Base-by-base conservation (phyloP, 2,329 filamentous ascomycete genomes). In the Dactylellina sp. region DNA sequence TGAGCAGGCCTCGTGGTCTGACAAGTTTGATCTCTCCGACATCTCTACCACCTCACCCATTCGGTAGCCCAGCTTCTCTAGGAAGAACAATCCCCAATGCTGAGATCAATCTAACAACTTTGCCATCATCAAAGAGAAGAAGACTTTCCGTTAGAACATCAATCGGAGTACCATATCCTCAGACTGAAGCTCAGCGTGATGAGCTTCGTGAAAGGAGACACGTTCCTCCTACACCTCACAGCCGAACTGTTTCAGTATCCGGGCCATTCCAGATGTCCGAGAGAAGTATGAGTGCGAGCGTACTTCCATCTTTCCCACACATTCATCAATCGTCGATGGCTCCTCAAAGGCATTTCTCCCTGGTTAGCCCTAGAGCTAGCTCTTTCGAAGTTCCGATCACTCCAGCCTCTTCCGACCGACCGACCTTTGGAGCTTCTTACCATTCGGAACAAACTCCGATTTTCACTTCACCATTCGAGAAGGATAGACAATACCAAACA, bases 391-490 rank as follows among this genome's bases (percentile, higher is more conserved):
- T 62, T 46, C 70, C 70, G 39, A 65, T 74, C n/a, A 74, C 70
- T n/a, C 70, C 70, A 18, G 70, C 70, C 24, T 74, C 70, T 57
- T 65, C 70, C 70, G 70, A 66, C 70, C 70, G 70, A 56, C 55
- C 39, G 35, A 64, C 55, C 7, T 74, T 66, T 56, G 70, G 70
- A 52, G 40, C 53, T 50, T 39, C 55, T 39, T 74, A 66, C 49
- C 56, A 44, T 40, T 56, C 70, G 22, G 70, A 74, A 20, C 70
- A 74, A 50, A 16, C 61, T 14, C 70, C 70, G 22, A 57, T 74
- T 11, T 74, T 74, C 39, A 74, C 70, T 20, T 74, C 70, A 37
- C 70, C 70, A 6, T 74, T 74, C 42, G 70, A 74, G 39, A 74
- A 74, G 55, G 70, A 74, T 49, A 55, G 70, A 44, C 70, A 74